phyloP scores from a whole-genome alignment of 371 early-diverging fungal genomes.

The Haplosporangium sp. region DNA sequence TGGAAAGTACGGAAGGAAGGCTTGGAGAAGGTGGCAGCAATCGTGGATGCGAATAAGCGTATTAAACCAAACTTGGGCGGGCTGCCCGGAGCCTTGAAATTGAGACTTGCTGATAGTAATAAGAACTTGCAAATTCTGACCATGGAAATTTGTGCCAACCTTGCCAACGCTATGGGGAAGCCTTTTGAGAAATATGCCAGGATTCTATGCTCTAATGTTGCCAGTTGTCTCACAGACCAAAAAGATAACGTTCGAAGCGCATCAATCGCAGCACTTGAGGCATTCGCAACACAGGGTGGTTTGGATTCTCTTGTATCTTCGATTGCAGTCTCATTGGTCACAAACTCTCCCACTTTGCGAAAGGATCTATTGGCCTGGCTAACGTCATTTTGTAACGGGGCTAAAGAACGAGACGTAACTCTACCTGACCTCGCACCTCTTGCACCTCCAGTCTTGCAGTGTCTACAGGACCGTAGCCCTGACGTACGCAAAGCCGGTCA shows the following conservation, averaged over 20 bases:
- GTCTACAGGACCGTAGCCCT: constrained; percentile 87
- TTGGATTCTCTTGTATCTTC: constrained; percentile 77
- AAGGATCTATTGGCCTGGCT: constrained; percentile 89
- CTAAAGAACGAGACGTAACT: constrained; percentile 61
- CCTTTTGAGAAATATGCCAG: constrained; percentile 84
- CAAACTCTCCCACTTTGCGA: constrained; percentile 84
- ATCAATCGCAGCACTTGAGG: constrained; percentile 79
- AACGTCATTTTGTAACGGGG: constrained; percentile 31
- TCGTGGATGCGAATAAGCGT: constrained; percentile 85
- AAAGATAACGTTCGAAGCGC: constrained; percentile 88
- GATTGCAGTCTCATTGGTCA: constrained; percentile 73
- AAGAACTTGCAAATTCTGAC: constrained; percentile 85
- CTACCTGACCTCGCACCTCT: constrained; percentile 73
- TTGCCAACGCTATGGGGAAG: constrained; percentile 87
- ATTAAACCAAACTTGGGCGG: constrained; percentile 89
- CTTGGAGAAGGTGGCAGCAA: constrained; percentile 81
- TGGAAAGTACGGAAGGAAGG: constrained; percentile 98
- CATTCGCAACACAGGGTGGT: constrained; percentile 72
- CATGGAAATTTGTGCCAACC: constrained; percentile 75
- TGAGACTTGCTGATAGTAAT: constrained; percentile 89
- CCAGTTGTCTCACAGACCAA: constrained; percentile 84
- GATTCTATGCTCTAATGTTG: constrained; percentile 68
- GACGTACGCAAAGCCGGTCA: constrained; percentile 93
- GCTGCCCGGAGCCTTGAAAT: constrained; percentile 83
- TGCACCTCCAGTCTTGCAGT: constrained; percentile 77